phyloP scores from a whole-genome alignment of 202 grass and related monocot species.

The Musa balbisiana region DNA sequence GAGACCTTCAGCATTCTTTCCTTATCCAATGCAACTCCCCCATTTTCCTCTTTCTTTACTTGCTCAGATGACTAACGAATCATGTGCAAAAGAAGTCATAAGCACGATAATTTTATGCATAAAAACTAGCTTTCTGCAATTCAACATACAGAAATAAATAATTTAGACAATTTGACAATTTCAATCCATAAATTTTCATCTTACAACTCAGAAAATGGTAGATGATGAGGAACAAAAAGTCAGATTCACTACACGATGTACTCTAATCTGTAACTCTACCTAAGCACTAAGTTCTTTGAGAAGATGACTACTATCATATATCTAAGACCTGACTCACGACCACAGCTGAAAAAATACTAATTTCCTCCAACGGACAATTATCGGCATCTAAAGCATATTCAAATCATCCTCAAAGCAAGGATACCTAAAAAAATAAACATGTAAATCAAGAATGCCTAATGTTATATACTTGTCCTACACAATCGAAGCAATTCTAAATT shows the following conservation, averaged over 20 bases:
- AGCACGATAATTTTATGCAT: neutral
- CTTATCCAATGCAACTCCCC: slow-evolving; percentile 33
- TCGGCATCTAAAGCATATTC: neutral
- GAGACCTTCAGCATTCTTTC: slow-evolving; percentile 70
- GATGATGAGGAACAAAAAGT: no score
- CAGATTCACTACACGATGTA: no score
- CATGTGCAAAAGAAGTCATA: neutral
- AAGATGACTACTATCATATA: no score
- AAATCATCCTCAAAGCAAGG: no score
- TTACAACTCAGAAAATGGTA: no score
- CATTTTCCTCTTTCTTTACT: slow-evolving; percentile 33
- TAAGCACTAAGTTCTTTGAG: no score
- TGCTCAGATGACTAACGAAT: slow-evolving; percentile 28
- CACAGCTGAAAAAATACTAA: neutral
- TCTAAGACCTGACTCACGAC: no score
- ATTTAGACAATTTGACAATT: neutral
- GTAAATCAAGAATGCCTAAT: no score
- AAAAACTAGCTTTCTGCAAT: neutral
- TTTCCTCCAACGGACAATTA: neutral
- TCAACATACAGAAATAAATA: neutral
- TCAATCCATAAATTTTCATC: neutral
- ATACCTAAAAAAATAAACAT: no score
- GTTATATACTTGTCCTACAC: no score
- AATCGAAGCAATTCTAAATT: no score
- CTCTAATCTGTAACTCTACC: no score